phyloP scores from a whole-genome alignment of 345 rosid species.

The Carallia pectinifolia region DNA sequence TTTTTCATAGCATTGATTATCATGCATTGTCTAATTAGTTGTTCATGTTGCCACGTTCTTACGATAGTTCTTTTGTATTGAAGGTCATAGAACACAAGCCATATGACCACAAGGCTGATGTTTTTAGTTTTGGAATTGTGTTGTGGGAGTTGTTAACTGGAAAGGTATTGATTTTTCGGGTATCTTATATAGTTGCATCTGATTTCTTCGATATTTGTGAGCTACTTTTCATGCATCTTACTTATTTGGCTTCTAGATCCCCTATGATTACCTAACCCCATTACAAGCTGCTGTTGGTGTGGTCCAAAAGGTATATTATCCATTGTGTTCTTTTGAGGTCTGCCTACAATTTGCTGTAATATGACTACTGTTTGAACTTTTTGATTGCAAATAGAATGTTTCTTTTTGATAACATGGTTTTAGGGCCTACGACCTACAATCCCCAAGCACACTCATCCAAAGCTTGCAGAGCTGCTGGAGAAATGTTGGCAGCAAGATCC shows the following conservation, averaged over 20 bases:
- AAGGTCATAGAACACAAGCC: conserved; percentile 96
- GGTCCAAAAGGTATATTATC: conserved; percentile 78
- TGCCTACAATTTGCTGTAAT: neutral
- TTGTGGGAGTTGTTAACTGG: conserved; percentile 93
- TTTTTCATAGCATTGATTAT: no score
- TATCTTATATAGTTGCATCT: neutral
- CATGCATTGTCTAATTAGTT: conserved; percentile 4
- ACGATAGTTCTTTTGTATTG: conserved; percentile 33
- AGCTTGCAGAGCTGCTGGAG: conserved; percentile 61
- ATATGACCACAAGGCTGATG: conserved; percentile 96
- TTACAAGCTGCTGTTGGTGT: conserved; percentile 97
- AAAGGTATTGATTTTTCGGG: conserved; percentile 49
- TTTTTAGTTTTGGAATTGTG: conserved; percentile 87
- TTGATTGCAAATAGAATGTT: neutral
- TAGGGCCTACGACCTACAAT: conserved; percentile 80
- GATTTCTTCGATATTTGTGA: conserved; percentile 1
- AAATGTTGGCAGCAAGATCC: conserved; percentile 94
- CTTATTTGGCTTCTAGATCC: conserved; percentile 60
- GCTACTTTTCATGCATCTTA: neutral
- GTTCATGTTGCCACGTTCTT: conserved; percentile 30
- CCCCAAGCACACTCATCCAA: conserved; percentile 62
- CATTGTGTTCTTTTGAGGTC: neutral
- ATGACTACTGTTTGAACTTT: neutral
- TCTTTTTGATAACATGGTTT: conserved; percentile 7
- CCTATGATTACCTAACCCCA: conserved; percentile 88